Evolutionary conservation across 495 filamentous ascomycete species (phyloP), one percentile per base, ranked within the genome.

Genomic region (Aspergillus homomorphus): DNA sequence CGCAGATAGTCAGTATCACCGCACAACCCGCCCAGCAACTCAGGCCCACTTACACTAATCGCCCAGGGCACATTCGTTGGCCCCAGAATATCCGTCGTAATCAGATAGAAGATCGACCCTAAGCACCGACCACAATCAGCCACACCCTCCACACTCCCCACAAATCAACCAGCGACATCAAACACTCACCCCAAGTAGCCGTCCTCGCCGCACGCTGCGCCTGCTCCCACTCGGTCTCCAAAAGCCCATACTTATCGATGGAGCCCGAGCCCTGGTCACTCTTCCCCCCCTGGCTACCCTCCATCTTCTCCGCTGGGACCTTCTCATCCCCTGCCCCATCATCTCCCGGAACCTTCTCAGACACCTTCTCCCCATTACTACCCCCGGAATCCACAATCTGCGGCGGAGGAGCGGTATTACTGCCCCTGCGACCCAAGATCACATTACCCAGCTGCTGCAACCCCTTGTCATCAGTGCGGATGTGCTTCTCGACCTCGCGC

Each of bases 91-190:
- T 51, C 48, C 23, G 48, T 51, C 2, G 48, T 51, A 23, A 51
- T 51, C 15, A 51, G 48, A 30, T 51, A 51, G 24, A 51, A 51
- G 4, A 51, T 51, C 15, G 48, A 51, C 1, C 48, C 48, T 51
- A 26, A 18, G 1, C 23, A 5, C 24, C 8, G 5, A 16, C 14
- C 3, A 16, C 23, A 6, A 18, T 51, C 24, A 51, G 24, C 19
- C 48, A 15, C 22, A 18, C 33, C 33, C 33, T 38, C 33, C 33
- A 9, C 33, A 7, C 4, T 12, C 33, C 33, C 33, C 26, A 21
- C 6, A 48, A 46, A 9, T 4, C 45, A 5, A 48, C 0, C n/a
- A 50, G 45, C 4, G 21, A 26, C 16, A 24, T 1, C 21, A 12
- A 4, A 23, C 4, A 26, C 48, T 51, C 15, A 51, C 48, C 48